Base-by-base conservation (phyloP, 805 yeast species). In the Candida xiaguanensis region DNA sequence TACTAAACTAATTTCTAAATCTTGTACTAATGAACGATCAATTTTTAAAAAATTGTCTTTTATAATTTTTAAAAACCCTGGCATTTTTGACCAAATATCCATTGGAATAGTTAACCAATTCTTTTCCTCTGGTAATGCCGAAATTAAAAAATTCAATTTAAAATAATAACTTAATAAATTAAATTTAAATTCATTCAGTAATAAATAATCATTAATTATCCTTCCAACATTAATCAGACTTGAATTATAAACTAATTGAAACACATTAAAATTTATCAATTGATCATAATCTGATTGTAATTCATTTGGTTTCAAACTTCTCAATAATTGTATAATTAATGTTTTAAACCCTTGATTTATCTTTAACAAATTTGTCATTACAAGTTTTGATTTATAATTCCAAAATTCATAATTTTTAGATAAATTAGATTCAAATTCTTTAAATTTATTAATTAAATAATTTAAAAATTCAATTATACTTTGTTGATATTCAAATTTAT, bases 101-200 rank as follows among this genome's bases (percentile, higher is more conserved):
- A 74, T 59, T 0, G 78, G 78, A 42, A 64, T 67, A 34, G 61
- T 56, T 15, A 74, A 46, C 24, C 73, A 50, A 4, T 65, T 51
- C 34, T 23, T 34, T 15, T 36, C 28, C 9, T 28, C 15, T 8
- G 23, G 16, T 9, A 25, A 29, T 11, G 18, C n/a, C 8, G 14
- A 14, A 11, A 37, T 24, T 11, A 38, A 24, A 34, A 24, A 41
- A 4, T 18, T 24, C 23, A 32, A 24, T 34, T 37, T 37, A 34
- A 20, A 36, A 18, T 23, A 36, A 33, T 38, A 38, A 15, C 36
- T 26, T 16, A 41, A 38, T 20, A 41, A 19, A 17, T 25, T 19
- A 24, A 34, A 29, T 20, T 37, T 41, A 23, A 41, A 37, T 5
- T 31, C 26, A 12, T 37, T 31, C 5, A 27, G 5, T 26, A 41